These are phyloP conservation scores for Naganishia liquefaciens DNA, from an alignment of 1,284 basidiomycete species.

Conservation along the genomic window DNA sequence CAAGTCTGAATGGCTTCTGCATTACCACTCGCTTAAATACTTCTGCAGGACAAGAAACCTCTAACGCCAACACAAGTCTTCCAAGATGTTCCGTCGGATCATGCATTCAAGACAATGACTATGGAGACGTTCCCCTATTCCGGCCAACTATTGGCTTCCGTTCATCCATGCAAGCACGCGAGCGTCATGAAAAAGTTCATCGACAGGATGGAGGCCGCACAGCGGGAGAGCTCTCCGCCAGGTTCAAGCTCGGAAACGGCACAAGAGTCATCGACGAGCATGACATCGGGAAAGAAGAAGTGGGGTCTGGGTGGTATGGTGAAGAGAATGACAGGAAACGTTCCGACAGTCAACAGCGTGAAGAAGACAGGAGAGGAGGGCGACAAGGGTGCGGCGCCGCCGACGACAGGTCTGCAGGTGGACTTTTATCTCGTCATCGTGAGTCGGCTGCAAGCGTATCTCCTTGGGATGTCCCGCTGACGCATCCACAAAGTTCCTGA, in stretches of 20 bases:
- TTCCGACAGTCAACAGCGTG: conserved; percentile 14
- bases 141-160: conserved; percentile 77
- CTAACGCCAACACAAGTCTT: conserved; percentile 88
- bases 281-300: conserved; percentile 63
- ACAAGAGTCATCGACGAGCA: conserved; percentile 14
- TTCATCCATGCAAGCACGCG: conserved; percentile 98
- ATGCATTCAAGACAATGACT: conserved; percentile 98
- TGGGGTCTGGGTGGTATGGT: conserved; percentile 73
- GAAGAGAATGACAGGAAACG: conserved; percentile 65
- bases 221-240: conserved; percentile 55
- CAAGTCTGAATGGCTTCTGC: conserved; percentile 48
- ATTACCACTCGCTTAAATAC: conserved; percentile 27
- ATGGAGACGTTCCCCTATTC: conserved; percentile 97
- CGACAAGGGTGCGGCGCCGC: conserved; percentile 65
- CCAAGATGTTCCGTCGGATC: conserved; percentile 95
- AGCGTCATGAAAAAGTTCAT: conserved; percentile 99
- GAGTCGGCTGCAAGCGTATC: conserved; percentile 36
- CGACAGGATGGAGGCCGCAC: conserved; percentile 91
- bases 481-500: conserved; percentile 66
- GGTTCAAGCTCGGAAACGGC: conserved; percentile 36
- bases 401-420: conserved; percentile 81
- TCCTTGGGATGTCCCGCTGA: neutral
- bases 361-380: conserved; percentile 34
- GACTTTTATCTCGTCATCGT: conserved; percentile 89
- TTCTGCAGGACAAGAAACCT: conserved; percentile 72